These are phyloP conservation scores for Starmera dryadoides DNA, from an alignment of 805 yeast genomes.

Conservation along the genomic window DNA sequence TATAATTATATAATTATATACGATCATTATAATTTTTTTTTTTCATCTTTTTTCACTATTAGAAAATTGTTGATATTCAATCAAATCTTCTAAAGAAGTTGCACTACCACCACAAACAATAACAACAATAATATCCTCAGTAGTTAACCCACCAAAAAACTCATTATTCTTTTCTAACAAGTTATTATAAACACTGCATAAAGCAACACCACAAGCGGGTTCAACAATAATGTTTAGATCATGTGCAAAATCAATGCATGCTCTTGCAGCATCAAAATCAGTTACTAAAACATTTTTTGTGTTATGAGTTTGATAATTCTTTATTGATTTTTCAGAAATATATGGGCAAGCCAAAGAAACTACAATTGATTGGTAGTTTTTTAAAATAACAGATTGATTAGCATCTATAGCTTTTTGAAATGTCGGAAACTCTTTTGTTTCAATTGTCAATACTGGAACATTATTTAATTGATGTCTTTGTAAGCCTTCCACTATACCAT, in stretches of 20 bases:
- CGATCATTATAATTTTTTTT: too few species aligned
- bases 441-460: conserved; percentile 42
- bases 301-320: conserved; percentile 33
- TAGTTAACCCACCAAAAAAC: conserved; percentile 20
- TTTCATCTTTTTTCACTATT: too few species aligned
- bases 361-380: conserved; percentile 47
- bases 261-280: conserved; percentile 49
- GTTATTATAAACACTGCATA: conserved; percentile 41
- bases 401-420: conserved; percentile 43
- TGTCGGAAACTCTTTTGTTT: conserved; percentile 58
- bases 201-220: conserved; percentile 71
- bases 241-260: conserved; percentile 41
- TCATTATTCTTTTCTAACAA: conserved; percentile 23
- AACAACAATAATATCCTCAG: conserved; percentile 41
- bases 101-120: conserved; percentile 55
- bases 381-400: conserved; percentile 35
- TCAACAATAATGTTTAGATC: conserved; percentile 50
- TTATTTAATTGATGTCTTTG: conserved; percentile 25
- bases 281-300: conserved; percentile 36
- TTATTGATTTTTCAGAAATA: conserved; percentile 43
- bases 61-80: conserved; percentile 5
- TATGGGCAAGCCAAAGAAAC: conserved; percentile 56
- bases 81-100: conserved; percentile 23
- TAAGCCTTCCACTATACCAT: conserved; percentile 43
- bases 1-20: too few species aligned